Evolutionary conservation across 441 rosid species (phyloP).

Genomic region (Erodium chrysanthum): DNA sequence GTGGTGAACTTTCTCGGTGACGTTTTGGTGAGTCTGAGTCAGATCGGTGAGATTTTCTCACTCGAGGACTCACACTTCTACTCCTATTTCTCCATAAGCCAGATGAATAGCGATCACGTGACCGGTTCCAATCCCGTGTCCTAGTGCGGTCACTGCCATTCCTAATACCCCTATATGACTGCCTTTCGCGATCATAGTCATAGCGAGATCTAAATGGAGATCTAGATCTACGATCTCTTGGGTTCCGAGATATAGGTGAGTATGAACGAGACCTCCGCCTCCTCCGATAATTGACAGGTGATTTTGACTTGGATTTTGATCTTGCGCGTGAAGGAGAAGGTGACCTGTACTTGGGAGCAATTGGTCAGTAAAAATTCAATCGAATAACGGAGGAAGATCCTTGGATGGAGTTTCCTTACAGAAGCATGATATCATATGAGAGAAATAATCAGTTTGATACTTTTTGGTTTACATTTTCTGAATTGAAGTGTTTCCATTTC

Average conservation of each 20-base stretch:
- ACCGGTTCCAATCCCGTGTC: conserved; percentile 42
- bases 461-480: neutral
- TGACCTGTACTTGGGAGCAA: conserved; percentile 44
- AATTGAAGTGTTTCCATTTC: neutral
- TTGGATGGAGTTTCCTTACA: too few species aligned
- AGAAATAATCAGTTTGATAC: neutral
- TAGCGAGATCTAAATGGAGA: conserved; percentile 52
- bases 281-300: conserved; percentile 54
- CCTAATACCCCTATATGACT: conserved; percentile 48
- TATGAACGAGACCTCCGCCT: conserved; percentile 59
- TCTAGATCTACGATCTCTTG: conserved; percentile 61
- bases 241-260: conserved; percentile 51
- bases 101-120: conserved; percentile 42
- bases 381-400: neutral
- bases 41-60: conserved; percentile 39
- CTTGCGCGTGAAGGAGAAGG: conserved; percentile 52
- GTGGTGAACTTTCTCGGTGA: conserved; percentile 42
- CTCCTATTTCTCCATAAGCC: conserved; percentile 59
- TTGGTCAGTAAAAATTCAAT: conserved; percentile 9
- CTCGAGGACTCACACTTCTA: conserved; percentile 57
- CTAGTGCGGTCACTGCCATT: conserved; percentile 42
- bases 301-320: conserved; percentile 67
- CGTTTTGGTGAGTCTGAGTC: conserved; percentile 54
- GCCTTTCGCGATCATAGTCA: conserved; percentile 44
- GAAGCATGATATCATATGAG: neutral